These are phyloP conservation scores for Hypoxylon sp. DNA, from an alignment of 2,329 filamentous ascomycete genomes.

Conservation along the genomic window DNA sequence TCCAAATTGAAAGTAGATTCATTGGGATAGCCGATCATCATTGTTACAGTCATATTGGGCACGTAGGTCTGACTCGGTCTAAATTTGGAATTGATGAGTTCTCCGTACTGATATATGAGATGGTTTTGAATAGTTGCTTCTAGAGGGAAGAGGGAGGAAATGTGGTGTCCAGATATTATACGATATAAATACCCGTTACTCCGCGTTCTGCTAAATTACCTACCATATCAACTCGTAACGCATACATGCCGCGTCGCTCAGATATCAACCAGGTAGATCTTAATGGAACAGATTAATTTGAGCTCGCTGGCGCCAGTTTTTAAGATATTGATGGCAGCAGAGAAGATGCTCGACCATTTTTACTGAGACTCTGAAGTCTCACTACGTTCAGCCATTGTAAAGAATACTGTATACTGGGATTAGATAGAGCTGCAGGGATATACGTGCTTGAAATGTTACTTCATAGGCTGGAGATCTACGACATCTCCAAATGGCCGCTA, in stretches of 20 bases:
- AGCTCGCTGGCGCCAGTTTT: too few relatives aligned
- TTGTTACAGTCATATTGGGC: conserved; percentile 36
- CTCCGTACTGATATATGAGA: background rate
- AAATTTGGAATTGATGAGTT: background rate
- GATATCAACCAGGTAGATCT: too few relatives aligned
- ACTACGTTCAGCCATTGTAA: background rate
- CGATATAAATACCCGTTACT: conserved; percentile 2
- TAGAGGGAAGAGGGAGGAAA: background rate
- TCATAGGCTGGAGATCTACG: background rate
- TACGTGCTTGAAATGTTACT: background rate
- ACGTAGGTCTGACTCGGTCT: background rate
- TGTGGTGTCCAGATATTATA: conserved; percentile 10
- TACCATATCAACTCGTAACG: background rate
- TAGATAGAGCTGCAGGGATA: background rate
- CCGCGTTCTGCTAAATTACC: background rate
- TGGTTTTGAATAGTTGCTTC: background rate
- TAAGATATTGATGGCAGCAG: too few relatives aligned
- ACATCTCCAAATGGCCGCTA: background rate
- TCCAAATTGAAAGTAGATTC: conserved; percentile 35
- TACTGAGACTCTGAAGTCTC: background rate
- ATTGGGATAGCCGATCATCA: conserved; percentile 44
- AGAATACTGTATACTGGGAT: background rate
- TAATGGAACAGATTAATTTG: too few relatives aligned
- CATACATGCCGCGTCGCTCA: too few relatives aligned
- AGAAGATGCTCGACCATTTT: background rate